Base-by-base conservation (phyloP, 371 early-diverging fungal species). In the Chytridiales sp. region DNA sequence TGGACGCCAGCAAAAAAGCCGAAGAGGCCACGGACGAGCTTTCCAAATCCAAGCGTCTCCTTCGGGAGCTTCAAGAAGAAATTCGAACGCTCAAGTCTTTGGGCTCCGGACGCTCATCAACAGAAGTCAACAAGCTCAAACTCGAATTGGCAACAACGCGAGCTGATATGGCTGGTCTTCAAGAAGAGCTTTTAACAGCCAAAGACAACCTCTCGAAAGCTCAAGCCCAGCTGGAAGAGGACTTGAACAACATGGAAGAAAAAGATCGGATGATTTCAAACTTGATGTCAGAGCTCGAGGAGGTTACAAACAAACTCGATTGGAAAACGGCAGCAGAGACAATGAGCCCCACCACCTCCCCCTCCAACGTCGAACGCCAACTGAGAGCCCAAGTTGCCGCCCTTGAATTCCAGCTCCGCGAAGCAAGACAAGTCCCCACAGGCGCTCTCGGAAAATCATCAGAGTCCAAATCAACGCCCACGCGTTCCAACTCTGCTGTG, bases 231-330 rank as follows among this genome's bases (percentile, higher is more conserved):
- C 58, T 69, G 5, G 75, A 75, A 24, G 62, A 75, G 29, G 52
- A 64, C 43, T 47, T 47, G 27, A 40, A 32, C 17, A 22, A 47
- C 13, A 64, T 75, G 39, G 72, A 75, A 39, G 60, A 52, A 19
- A 72, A 72, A 56, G 73, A 75, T 24, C 61, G 70, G 2, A 64
- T 40, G 29, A 72, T 75, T 22, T 49, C 65, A 4, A 66, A 75
- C 34, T 60, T 75, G 11, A 40, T 63, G 3, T 54, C 56, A 2
- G 73, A 75, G 47, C 50, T 72, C 27, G 76, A 75, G 53, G 71
- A 70, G 49, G 52, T 62, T 15, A 42, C 64, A 15, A 71, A 67
- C 51, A 56, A 73, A 46, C 54, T 69, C 21, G 68, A 69, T 27
- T 51, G 64, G 57, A 49, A 44, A 9, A 44, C 43, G 3, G 24